Conservation (phyloP, 805 yeast genomes). For the Barnettozyma wickerhamii region DNA sequence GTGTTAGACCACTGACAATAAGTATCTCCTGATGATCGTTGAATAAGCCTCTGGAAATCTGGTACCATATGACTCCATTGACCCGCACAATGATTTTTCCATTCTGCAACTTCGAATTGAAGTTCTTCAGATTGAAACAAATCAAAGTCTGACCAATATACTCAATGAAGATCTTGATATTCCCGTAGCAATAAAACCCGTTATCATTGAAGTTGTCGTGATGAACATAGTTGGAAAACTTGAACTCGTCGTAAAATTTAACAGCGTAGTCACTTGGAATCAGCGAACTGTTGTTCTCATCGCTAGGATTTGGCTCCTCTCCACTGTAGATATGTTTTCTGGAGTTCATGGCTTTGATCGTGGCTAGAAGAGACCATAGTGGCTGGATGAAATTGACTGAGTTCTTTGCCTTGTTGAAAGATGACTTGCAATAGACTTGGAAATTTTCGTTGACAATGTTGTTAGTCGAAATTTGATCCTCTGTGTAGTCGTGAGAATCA, state of each 20-base stretch:
- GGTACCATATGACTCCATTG: conserved; percentile 69
- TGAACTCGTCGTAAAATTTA: conserved; percentile 23
- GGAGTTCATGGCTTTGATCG: conserved; percentile 44
- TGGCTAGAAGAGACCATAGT: conserved; percentile 49
- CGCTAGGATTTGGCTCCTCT: conserved; percentile 22
- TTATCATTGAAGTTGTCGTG: conserved; percentile 1
- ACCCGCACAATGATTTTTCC: conserved; percentile 45
- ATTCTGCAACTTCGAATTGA: conserved; percentile 25
- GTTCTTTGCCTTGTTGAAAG: conserved; percentile 17
- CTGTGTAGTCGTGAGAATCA: not conserved
- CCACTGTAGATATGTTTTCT: conserved; percentile 43
- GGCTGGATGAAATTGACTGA: conserved; percentile 36
- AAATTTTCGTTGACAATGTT: conserved; percentile 25
- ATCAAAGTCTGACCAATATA: conserved; percentile 49
- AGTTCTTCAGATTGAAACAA: conserved; percentile 45
- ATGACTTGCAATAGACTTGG: conserved; percentile 19
- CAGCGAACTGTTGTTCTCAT: conserved; percentile 17
- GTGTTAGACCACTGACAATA: conserved; percentile 62
- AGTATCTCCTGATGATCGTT: conserved; percentile 42
- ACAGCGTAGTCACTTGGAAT: conserved; percentile 21
- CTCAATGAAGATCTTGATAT: conserved; percentile 38
- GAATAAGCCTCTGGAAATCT: conserved; percentile 47
- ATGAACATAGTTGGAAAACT: conserved; percentile 26
- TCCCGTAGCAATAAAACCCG: conserved; percentile 22
- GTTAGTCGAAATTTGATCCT: conserved; percentile 16